A percentile compares a stretch with the other conserved stretches of the same genome.
Evolutionary conservation across 192 early-diverging fungal genomes (phyloP).

Genomic region (Fimicolochytrium jonesii): DNA sequence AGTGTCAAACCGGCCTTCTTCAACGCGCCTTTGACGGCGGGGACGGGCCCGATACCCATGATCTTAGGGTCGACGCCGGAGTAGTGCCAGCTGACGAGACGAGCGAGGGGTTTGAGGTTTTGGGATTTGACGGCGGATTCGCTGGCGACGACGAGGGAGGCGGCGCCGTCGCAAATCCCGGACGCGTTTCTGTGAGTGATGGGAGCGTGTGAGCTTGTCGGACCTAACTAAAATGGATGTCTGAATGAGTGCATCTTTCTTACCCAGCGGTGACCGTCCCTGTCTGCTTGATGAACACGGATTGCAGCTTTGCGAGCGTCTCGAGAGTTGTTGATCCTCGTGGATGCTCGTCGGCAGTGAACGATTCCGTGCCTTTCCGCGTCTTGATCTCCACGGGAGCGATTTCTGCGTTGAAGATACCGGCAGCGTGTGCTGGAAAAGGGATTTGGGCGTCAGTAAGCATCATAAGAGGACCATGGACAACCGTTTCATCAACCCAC

Average conservation of each 20-base stretch:
- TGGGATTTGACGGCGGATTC: constrained; percentile 80
- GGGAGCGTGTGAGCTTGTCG: too few species aligned
- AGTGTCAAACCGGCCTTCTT: constrained; percentile 71
- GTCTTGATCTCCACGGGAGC: constrained; percentile 77
- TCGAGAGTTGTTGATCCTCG: constrained; percentile 85
- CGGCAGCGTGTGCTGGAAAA: constrained; percentile 72
- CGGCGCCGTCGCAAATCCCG: constrained; percentile 92
- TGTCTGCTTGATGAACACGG: constrained; percentile 84
- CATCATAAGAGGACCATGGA: too few species aligned
- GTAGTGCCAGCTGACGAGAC: constrained; percentile 78
- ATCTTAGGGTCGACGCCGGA: constrained; percentile 87
- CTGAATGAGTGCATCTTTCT: too few species aligned
- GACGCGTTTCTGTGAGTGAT: constrained; percentile 70
- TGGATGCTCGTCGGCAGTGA: constrained; percentile 83
- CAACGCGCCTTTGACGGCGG: constrained; percentile 82
- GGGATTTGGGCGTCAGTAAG: too few species aligned
- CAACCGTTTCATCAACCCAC: too few species aligned
- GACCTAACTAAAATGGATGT: too few species aligned
- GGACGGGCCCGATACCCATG: constrained; percentile 97
- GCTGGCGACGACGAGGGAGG: constrained; percentile 77
- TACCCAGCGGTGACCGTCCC: constrained; percentile 87
- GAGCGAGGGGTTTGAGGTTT: constrained; percentile 76
- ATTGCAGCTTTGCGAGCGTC: constrained; percentile 66
- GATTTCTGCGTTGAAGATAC: constrained; percentile 79
- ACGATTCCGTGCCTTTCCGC: constrained; percentile 66